phyloP scores from a whole-genome alignment of 345 rosid species.

The Euphorbia peplus region DNA sequence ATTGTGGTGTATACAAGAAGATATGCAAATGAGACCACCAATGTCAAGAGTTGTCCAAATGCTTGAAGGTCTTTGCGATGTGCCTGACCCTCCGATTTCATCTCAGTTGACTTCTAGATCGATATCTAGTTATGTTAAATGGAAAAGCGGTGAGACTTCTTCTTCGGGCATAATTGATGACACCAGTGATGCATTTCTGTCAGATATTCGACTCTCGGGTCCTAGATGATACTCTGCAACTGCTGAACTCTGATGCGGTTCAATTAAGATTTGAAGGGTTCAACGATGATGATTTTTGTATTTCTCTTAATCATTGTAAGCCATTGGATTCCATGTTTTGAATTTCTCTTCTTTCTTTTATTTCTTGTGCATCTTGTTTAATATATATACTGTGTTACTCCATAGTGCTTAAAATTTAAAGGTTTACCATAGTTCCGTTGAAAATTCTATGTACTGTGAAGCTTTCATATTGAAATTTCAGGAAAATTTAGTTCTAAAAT shows the following conservation, averaged over 20 bases:
- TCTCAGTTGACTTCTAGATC: conserved; percentile 22
- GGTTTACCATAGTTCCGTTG: background rate
- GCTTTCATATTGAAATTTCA: background rate
- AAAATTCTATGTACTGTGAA: background rate
- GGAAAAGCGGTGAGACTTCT: conserved; percentile 36
- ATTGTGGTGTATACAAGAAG: conserved; percentile 57
- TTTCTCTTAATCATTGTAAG: background rate
- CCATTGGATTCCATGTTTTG: background rate
- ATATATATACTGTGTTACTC: background rate
- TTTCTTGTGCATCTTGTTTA: background rate
- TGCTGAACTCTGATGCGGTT: background rate
- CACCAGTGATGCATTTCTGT: conserved; percentile 29
- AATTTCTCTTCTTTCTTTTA: background rate
- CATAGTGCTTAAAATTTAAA: background rate
- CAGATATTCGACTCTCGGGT: conserved; percentile 42
- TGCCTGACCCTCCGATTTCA: conserved; percentile 36
- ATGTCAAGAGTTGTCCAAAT: conserved; percentile 61
- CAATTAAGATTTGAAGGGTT: background rate
- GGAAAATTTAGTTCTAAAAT: too few relatives aligned
- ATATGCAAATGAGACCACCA: conserved; percentile 45
- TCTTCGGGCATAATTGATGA: conserved; percentile 23
- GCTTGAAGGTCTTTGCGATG: conserved; percentile 47
- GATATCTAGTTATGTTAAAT: conserved; percentile 26
- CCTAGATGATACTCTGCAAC: conserved; percentile 33
- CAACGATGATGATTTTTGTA: background rate